phyloP scores from a whole-genome alignment of 2,329 filamentous ascomycete genomes.

The Aspergillus pseudonomiae region DNA sequence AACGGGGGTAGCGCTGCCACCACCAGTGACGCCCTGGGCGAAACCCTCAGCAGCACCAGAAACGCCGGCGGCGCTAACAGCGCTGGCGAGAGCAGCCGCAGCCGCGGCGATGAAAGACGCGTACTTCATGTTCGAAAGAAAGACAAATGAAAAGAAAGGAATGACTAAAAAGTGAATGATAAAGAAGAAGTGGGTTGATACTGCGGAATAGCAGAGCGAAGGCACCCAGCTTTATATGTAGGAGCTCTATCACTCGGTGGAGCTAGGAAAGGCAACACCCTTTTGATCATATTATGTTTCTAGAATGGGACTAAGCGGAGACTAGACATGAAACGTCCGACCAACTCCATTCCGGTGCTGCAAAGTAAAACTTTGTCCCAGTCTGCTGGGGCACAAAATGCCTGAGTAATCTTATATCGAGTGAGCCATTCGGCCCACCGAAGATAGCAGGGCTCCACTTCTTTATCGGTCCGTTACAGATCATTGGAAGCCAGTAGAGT shows the following conservation, averaged over 20 bases:
- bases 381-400: background rate
- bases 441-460: background rate
- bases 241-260: background rate
- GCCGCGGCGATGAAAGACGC: conserved; percentile 20
- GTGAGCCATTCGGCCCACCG: background rate
- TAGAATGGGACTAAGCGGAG: background rate
- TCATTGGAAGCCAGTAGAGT: background rate
- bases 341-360: conserved; percentile 2
- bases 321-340: conserved; percentile 9
- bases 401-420: background rate
- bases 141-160: conserved; percentile 7
- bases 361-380: conserved; percentile 7
- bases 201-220: background rate
- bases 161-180: background rate
- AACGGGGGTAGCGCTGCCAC: conserved; percentile 57
- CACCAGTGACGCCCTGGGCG: conserved; percentile 61
- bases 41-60: conserved; percentile 51
- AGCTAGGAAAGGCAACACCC: background rate
- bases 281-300: background rate
- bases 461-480: background rate
- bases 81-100: conserved; percentile 19
- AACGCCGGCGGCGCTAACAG: conserved; percentile 22
- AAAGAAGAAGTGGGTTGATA: conserved; percentile 7
- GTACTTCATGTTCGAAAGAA: conserved; percentile 23
- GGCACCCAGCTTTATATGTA: background rate